Conservation (phyloP, 176 grass and related monocot species). For the Eragrostis curvula region DNA sequence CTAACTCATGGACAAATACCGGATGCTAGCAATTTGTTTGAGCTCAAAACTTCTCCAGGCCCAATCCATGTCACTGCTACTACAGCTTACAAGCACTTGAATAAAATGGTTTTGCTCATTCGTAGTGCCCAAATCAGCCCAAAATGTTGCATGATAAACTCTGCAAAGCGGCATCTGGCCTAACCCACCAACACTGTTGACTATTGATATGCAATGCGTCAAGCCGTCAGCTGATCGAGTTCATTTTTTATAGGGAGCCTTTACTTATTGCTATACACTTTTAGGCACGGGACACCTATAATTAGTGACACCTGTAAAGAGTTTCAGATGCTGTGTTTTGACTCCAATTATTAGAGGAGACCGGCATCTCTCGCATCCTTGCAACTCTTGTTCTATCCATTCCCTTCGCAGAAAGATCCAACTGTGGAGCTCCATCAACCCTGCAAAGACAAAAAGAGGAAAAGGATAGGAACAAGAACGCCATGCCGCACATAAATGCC, state of each 20-base stretch:
- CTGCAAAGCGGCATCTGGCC: neutral
- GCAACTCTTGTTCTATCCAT: neutral
- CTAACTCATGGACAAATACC: neutral
- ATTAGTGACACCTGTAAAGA: neutral
- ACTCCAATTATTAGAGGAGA: neutral
- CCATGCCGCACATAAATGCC: neutral
- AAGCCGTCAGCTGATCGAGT: neutral
- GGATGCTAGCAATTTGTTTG: neutral
- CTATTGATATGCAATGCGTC: no score
- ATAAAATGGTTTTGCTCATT: neutral
- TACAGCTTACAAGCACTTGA: neutral
- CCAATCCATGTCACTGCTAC: neutral
- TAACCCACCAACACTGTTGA: neutral
- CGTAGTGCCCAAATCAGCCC: neutral
- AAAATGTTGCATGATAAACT: neutral
- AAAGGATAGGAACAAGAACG: neutral
- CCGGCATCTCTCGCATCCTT: neutral
- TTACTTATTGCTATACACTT: neutral
- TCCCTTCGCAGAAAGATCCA: neutral
- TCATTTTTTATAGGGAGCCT: neutral
- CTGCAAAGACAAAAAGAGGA: neutral
- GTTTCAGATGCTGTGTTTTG: neutral
- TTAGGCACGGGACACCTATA: neutral
- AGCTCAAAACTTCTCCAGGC: neutral
- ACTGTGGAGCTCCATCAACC: neutral